phyloP scores from a whole-genome alignment of 139 green algal species.

The Micromonas pusilla region DNA sequence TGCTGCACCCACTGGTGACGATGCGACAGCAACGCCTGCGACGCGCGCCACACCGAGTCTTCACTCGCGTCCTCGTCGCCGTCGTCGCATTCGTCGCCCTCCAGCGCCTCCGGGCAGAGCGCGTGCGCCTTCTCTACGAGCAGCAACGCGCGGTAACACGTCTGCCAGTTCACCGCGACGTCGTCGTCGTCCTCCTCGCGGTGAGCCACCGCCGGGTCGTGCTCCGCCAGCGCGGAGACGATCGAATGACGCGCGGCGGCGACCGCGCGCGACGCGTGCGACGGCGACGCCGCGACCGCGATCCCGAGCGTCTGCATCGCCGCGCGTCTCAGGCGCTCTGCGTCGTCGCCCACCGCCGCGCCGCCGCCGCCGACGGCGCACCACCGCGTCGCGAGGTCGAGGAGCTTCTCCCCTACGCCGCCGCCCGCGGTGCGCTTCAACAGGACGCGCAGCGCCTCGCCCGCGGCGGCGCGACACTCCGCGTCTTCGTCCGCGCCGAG shows the following conservation, averaged over 20 bases:
- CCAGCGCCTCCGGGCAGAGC: constrained; percentile 23
- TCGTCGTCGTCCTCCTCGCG: constrained; percentile 6
- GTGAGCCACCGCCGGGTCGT: not conserved
- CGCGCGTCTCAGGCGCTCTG: not conserved
- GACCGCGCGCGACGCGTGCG: not conserved
- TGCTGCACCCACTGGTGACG: constrained; percentile 80
- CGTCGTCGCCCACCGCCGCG: too few relatives aligned
- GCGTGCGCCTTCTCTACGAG: constrained; percentile 62
- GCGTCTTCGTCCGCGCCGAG: constrained; percentile 66
- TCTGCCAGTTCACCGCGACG: constrained; percentile 57
- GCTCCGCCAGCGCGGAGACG: not conserved
- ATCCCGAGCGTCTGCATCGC: not conserved
- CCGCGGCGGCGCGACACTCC: constrained; percentile 47
- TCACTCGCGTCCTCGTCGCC: constrained; percentile 4
- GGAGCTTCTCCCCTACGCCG: not conserved
- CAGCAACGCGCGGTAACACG: constrained; percentile 65
- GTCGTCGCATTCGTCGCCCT: not conserved
- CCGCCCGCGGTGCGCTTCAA: constrained; percentile 33
- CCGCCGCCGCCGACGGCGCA: too few relatives aligned
- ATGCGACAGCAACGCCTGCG: constrained; percentile 43
- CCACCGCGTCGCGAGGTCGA: constrained; percentile 42
- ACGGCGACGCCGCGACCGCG: not conserved
- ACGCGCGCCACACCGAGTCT: constrained; percentile 14
- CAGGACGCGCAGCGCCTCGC: constrained; percentile 47
- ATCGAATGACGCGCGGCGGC: not conserved